Conservation (phyloP, 345 rosid species). For the Melaleuca alternifolia region DNA sequence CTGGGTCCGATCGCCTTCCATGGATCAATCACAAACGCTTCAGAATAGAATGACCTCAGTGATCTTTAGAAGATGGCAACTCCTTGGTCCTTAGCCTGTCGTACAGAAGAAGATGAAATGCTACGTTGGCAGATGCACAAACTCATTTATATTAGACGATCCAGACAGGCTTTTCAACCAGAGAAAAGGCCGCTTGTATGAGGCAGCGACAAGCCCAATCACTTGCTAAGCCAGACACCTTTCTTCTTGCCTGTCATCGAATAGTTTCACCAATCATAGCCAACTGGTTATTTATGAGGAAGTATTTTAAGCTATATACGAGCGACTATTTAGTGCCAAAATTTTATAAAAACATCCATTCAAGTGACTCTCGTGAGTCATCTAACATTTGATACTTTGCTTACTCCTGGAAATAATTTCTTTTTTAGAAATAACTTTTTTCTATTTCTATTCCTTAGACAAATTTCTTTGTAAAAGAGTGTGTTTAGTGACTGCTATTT, state of each 20-base stretch:
- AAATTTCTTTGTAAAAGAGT: too few species aligned
- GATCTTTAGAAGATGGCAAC: not conserved
- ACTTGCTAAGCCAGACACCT: not conserved
- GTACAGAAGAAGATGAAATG: not conserved
- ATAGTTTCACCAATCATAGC: not conserved
- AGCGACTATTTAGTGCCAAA: not conserved
- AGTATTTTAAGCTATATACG: not conserved
- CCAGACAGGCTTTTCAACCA: not conserved
- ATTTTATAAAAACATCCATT: not conserved
- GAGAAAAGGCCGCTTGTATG: not conserved
- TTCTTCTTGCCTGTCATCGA: not conserved
- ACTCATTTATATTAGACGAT: accelerated
- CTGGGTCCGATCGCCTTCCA: not conserved
- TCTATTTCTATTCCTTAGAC: too few species aligned
- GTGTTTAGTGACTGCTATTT: too few species aligned
- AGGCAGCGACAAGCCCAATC: not conserved
- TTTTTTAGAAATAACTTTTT: too few species aligned
- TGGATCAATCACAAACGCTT: not conserved
- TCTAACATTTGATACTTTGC: too few species aligned
- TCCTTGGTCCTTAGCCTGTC: not conserved
- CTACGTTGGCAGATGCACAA: accelerated
- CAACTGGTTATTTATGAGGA: not conserved
- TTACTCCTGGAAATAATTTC: too few species aligned
- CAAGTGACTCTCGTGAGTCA: not conserved
- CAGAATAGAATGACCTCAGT: not conserved